Evolutionary conservation across 2,329 filamentous ascomycete species (phyloP).

Genomic region (Aquanectria penicillioides): DNA sequence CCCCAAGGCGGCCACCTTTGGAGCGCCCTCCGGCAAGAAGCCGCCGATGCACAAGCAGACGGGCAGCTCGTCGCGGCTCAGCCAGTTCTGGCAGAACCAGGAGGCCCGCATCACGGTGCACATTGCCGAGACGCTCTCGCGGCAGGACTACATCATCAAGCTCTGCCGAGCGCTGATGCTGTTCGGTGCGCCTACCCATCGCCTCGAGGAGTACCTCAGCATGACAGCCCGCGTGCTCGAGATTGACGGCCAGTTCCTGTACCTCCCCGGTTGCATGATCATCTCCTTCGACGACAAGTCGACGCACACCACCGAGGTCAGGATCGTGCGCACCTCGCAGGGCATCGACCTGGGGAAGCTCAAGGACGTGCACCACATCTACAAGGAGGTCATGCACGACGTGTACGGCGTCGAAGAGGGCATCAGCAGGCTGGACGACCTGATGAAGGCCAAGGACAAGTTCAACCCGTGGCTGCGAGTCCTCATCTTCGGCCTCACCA

Average conservation of each 20-base stretch:
- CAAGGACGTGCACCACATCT: conserved; percentile 68
- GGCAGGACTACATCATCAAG: conserved; percentile 84
- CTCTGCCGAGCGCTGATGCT: conserved; percentile 87
- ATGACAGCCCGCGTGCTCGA: conserved; percentile 86
- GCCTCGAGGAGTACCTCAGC: conserved; percentile 87
- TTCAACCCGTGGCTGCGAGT: conserved; percentile 65
- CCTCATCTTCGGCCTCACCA: conserved; percentile 76
- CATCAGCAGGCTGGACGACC: conserved; percentile 59
- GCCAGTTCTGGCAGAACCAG: conserved; percentile 53
- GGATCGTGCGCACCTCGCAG: conserved; percentile 68
- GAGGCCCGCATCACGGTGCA: conserved; percentile 59
- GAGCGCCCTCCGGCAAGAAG: conserved; percentile 41
- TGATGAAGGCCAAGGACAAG: conserved; percentile 66
- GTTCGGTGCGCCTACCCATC: conserved; percentile 89
- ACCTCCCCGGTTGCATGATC: conserved; percentile 92
- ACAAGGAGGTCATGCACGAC: conserved; percentile 73
- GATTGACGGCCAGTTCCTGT: conserved; percentile 88
- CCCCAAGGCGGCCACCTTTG: conserved; percentile 21
- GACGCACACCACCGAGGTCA: conserved; percentile 74
- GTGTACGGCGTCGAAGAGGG: conserved; percentile 67
- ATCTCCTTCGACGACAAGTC: conserved; percentile 82
- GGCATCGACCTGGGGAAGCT: conserved; percentile 71
- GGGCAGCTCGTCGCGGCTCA: conserved; percentile 50
- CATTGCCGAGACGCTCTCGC: conserved; percentile 74
- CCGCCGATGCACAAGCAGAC: conserved; percentile 50